phyloP scores from a whole-genome alignment of 2,329 filamentous ascomycete species.

The Tolypocladium endophyticum region DNA sequence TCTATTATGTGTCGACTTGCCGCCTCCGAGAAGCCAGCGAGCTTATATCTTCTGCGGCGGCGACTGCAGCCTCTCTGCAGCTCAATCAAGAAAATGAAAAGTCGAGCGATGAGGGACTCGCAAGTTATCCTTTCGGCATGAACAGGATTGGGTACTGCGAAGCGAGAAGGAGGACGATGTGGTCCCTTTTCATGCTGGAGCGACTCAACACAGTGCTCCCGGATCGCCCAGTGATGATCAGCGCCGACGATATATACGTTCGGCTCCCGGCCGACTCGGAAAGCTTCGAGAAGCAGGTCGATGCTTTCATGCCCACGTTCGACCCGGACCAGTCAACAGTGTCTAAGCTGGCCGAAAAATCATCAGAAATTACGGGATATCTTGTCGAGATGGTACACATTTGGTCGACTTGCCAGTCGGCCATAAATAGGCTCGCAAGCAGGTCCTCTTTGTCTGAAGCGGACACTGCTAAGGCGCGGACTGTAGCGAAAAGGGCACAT shows the following conservation, averaged over 20 bases:
- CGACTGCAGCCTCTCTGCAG: constrained; percentile 46
- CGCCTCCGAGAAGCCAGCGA: constrained; percentile 53
- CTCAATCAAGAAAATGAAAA: constrained; percentile 52
- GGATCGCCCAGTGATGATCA: constrained; percentile 42
- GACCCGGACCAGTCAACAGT: constrained; percentile 30
- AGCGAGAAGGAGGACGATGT: constrained; percentile 60
- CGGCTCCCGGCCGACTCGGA: constrained; percentile 52
- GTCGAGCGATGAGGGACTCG: constrained; percentile 26
- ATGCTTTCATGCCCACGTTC: constrained; percentile 49
- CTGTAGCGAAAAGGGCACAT: constrained; percentile 38
- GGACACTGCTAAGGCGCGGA: constrained; percentile 27
- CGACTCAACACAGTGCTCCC: constrained; percentile 51
- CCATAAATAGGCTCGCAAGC: constrained; percentile 34
- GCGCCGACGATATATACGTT: constrained; percentile 55
- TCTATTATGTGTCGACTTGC: constrained; percentile 55
- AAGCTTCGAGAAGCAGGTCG: constrained; percentile 50
- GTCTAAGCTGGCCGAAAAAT: constrained; percentile 11
- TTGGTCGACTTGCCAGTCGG: constrained; percentile 53
- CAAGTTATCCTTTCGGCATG: constrained; percentile 45
- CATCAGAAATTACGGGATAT: constrained; percentile 44
- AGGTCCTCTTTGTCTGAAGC: constrained; percentile 14
- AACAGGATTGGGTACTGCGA: constrained; percentile 49
- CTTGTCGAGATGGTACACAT: constrained; percentile 52
- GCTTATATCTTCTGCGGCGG: constrained; percentile 50
- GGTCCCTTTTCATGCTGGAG: constrained; percentile 61